Percentiles rank a stretch among this genome's conserved stretches.
phyloP scores from a whole-genome alignment of 306 rosid species.

The Castanopsis chinensis region DNA sequence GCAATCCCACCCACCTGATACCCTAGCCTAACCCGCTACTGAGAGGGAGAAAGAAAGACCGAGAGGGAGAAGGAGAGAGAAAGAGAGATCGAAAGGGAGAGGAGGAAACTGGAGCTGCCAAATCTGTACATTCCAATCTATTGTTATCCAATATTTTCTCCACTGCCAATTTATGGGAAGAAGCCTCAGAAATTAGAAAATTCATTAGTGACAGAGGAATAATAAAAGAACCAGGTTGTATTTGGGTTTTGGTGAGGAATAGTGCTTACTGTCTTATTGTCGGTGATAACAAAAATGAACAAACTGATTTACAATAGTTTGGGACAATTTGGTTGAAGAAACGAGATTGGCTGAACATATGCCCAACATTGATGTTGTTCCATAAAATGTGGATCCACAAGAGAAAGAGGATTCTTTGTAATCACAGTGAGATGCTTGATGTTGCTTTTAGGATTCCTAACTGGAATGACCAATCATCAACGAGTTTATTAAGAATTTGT shows the following conservation, averaged over 20 bases:
- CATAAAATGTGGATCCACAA: constrained; percentile 57
- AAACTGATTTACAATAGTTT: constrained; percentile 19
- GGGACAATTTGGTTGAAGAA: constrained; percentile 46
- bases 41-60: too few relatives aligned
- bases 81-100: too few relatives aligned
- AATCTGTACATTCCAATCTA: neutral
- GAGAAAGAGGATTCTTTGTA: constrained; percentile 50
- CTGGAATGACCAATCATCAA: constrained; percentile 39
- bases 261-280: constrained; percentile 47
- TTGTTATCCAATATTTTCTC: constrained; percentile 43
- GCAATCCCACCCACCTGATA: too few relatives aligned
- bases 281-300: constrained; percentile 45
- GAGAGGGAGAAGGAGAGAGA: too few relatives aligned
- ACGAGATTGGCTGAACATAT: constrained; percentile 46
- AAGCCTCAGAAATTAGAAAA: constrained; percentile 51
- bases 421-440: constrained; percentile 55
- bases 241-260: constrained; percentile 58
- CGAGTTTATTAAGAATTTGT: constrained; percentile 56
- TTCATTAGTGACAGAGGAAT: constrained; percentile 53
- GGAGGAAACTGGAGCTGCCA: too few relatives aligned
- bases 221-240: constrained; percentile 52
- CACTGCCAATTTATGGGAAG: constrained; percentile 51
- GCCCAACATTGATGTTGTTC: constrained; percentile 53
- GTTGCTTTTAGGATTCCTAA: constrained; percentile 51
- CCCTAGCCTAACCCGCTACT: too few relatives aligned